phyloP scores from a whole-genome alignment of 169 alveolate genomes.

The Eimeria brunetti region DNA sequence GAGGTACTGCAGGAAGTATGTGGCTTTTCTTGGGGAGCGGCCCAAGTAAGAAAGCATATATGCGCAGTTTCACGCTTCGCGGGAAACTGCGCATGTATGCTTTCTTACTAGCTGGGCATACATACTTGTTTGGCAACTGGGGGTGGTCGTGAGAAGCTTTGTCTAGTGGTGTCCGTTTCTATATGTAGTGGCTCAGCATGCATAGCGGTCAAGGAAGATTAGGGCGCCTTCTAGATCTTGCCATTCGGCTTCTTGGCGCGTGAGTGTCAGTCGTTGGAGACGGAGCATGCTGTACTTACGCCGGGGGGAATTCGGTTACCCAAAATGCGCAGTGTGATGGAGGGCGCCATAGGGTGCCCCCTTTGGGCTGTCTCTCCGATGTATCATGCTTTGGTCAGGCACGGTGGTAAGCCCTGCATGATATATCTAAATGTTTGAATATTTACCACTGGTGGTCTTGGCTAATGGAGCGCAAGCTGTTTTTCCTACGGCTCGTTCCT shows the following conservation, averaged over 20 bases:
- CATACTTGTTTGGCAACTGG: neutral
- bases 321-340: neutral
- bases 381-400: neutral
- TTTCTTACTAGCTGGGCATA: no score
- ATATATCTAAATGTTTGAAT: neutral
- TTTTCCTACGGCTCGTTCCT: neutral
- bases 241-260: neutral
- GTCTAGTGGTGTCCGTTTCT: neutral
- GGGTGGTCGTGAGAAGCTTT: neutral
- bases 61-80: no score
- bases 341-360: neutral
- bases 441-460: neutral
- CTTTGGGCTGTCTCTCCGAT: neutral
- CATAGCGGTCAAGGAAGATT: neutral
- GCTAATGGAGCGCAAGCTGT: neutral
- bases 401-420: neutral
- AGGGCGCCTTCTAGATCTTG: neutral
- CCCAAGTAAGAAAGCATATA: no score
- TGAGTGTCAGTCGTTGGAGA: neutral
- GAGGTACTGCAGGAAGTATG: neutral
- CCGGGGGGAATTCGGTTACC: neutral
- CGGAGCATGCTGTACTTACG: neutral
- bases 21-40: neutral
- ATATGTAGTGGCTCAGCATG: neutral
- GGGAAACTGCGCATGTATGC: no score